Evolutionary conservation across 768 basidiomycete species (phyloP), one percentile per base, ranked within the genome.

Genomic region (Lentinula edodes): DNA sequence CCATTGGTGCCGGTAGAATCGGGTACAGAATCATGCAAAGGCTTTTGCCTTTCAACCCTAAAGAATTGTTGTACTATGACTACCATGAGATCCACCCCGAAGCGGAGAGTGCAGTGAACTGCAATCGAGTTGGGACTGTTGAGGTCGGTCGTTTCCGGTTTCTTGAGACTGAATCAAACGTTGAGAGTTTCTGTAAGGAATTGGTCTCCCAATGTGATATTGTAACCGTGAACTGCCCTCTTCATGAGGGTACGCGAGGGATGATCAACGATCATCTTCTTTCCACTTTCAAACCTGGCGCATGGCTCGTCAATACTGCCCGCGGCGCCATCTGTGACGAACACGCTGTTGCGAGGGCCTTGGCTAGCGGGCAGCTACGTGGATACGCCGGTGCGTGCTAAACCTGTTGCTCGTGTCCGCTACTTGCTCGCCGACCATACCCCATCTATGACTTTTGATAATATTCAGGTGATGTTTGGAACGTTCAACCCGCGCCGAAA

Each of bases 251-350:
- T 32, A 94, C 93, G 42, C 78, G 79, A 46, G 89, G 89, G 23
- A 83, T 95, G 53, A 80, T 95, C 69, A 91, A 93, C 77, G 80
- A 83, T 41, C 90, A 93, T 41, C 86, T 93, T 43, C 78, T 95
- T 66, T 82, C 83, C 72, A 88, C 91, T 75, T 89, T 95, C 83
- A 96, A 96, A 82, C 88, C 89, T 72, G 93, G 92, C 52, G 84
- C 93, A 15, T 94, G 90, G 89, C 84, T 95, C 68, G 88, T 96
- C 70, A 96, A 96, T 83, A 93, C 92, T 34, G 91, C 92, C 54
- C 91, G 93, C 66, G 94, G 94, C 48, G 94, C 94, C 46, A 93
- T 96, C 67, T 93, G 90, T 71, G 87, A 92, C 74, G 85, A 85
- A 65, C 85, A 93, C 63, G 92, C 85, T 48, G 87, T 95, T 62